phyloP scores from a whole-genome alignment of 495 filamentous ascomycete genomes.

The Tuber brumale region DNA sequence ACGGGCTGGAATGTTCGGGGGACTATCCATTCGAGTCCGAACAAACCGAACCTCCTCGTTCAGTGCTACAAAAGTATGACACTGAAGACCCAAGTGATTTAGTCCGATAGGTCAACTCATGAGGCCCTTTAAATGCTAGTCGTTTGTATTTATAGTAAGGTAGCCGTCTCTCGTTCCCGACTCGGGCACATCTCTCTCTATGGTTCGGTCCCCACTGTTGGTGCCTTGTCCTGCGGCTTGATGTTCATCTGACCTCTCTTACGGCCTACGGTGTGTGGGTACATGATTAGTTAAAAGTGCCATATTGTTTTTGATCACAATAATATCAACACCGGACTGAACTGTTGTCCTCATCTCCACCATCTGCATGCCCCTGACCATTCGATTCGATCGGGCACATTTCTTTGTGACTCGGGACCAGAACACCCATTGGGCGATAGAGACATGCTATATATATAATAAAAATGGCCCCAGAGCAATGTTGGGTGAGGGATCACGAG shows the following conservation, averaged over 20 bases:
- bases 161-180: background rate
- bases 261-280: background rate
- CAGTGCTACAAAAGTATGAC: background rate
- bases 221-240: background rate
- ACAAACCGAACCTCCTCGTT: background rate
- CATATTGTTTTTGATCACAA: background rate
- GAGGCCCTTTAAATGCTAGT: background rate
- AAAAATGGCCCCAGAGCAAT: background rate
- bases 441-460: background rate
- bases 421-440: background rate
- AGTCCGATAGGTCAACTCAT: background rate
- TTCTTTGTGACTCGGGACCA: background rate
- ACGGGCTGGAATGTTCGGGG: background rate
- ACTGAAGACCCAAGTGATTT: background rate
- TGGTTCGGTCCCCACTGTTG: background rate
- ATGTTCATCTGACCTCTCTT: background rate
- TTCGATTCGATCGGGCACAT: background rate
- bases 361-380: constrained; percentile 1
- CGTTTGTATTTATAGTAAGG: background rate
- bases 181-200: background rate
- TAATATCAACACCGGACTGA: background rate
- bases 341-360: background rate
- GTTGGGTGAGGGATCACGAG: background rate
- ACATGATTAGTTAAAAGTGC: background rate
- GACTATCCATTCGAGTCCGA: background rate